Evolutionary conservation across 1,284 basidiomycete species (phyloP).

Genomic region (Neonothopanus nambi): DNA sequence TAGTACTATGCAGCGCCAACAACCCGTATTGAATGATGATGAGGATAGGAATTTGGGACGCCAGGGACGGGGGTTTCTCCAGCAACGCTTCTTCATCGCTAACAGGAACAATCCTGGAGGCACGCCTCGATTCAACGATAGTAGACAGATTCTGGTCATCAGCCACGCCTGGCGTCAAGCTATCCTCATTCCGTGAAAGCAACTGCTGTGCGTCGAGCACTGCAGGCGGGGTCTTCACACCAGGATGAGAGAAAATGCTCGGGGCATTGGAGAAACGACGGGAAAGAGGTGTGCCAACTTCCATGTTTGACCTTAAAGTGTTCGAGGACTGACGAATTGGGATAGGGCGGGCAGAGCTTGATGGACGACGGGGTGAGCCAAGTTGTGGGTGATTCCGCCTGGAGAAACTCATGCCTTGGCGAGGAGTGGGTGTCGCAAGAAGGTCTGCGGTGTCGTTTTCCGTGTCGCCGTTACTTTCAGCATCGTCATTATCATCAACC

Average conservation of each 20-base stretch:
- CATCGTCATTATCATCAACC: conserved; percentile 26
- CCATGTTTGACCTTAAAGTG: conserved; percentile 25
- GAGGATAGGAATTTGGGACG: conserved; percentile 65
- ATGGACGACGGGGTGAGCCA: conserved; percentile 35
- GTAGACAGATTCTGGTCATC: conserved; percentile 45
- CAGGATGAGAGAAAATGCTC: conserved; percentile 78
- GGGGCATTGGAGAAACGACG: conserved; percentile 56
- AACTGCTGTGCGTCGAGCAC: conserved; percentile 69
- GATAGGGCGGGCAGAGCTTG: conserved; percentile 22
- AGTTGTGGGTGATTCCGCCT: conserved; percentile 14
- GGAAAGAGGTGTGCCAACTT: conserved; percentile 34
- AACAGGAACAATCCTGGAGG: conserved; percentile 28
- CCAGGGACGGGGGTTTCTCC: conserved; percentile 58
- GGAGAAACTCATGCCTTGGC: conserved; percentile 12
- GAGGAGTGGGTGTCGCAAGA: conserved; percentile 5
- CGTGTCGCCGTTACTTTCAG: neutral
- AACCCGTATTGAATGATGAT: conserved; percentile 81
- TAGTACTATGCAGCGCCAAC: conserved; percentile 78
- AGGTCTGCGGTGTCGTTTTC: neutral
- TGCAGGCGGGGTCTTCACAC: conserved; percentile 71
- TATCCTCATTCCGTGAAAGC: conserved; percentile 41
- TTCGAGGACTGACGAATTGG: conserved; percentile 32
- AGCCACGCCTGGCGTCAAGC: conserved; percentile 23
- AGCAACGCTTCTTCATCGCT: conserved; percentile 37
- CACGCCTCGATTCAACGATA: conserved; percentile 49